Conservation (phyloP, 441 rosid genomes). For the Aquilaria agallochum region DNA sequence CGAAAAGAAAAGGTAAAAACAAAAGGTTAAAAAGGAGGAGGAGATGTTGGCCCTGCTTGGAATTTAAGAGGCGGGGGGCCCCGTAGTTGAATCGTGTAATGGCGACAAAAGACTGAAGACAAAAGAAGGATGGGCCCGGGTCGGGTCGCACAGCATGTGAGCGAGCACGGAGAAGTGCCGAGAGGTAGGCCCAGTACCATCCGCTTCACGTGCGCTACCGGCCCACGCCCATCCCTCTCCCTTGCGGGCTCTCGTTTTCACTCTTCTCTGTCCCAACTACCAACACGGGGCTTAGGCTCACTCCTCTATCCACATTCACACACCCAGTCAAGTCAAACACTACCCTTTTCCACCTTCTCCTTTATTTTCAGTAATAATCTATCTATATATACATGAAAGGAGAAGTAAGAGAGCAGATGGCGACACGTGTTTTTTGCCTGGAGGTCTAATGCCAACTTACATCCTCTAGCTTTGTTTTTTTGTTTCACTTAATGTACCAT, state of each 20-base stretch:
- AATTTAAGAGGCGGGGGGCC: background rate
- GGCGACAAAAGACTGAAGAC: background rate
- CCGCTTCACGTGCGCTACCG: slow-evolving; percentile 44
- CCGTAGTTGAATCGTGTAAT: background rate
- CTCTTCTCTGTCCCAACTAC: slow-evolving; percentile 15
- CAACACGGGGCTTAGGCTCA: slow-evolving; percentile 16
- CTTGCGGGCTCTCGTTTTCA: slow-evolving; percentile 30
- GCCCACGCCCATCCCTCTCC: slow-evolving; percentile 27
- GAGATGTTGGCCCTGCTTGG: background rate
- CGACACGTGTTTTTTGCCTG: no score
- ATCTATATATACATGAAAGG: no score
- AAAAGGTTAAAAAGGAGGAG: background rate
- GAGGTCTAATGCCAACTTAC: no score
- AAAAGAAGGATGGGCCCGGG: background rate
- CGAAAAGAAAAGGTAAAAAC: no score
- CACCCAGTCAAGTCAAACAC: background rate
- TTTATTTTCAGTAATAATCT: no score
- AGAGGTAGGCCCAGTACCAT: slow-evolving; percentile 38
- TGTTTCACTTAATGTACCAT: no score
- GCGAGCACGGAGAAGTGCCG: background rate
- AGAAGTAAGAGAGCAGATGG: no score
- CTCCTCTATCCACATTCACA: slow-evolving; percentile 2
- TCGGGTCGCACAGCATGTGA: slow-evolving; percentile 21
- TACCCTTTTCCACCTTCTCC: no score
- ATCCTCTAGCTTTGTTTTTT: no score